phyloP scores from a whole-genome alignment of 352 stramenopile species.

The Pythium biforme region DNA sequence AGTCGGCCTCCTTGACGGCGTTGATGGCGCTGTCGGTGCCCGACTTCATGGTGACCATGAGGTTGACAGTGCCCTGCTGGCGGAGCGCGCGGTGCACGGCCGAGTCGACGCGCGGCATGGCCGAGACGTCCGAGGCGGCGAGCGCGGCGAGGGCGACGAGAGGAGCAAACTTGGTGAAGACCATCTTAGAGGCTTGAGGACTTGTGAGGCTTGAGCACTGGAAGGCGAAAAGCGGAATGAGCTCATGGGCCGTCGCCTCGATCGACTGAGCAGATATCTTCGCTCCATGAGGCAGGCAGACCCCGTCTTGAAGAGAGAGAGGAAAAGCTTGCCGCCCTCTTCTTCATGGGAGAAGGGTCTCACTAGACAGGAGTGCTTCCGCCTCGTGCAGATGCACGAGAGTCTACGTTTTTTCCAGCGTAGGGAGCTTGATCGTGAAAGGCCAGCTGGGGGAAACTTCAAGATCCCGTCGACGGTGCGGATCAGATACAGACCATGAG shows the following conservation, averaged over 20 bases:
- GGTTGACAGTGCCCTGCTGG: conserved; percentile 29
- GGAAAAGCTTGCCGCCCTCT: no score
- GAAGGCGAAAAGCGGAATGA: conserved; percentile 14
- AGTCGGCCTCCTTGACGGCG: conserved; percentile 21
- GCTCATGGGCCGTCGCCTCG: background rate
- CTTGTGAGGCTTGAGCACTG: background rate
- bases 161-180: conserved; percentile 21
- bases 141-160: conserved; percentile 21
- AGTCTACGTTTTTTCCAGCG: no score
- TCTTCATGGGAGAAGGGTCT: no score
- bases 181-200: conserved; percentile 8
- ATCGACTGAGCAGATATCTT: background rate
- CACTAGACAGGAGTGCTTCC: no score
- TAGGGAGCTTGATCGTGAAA: no score
- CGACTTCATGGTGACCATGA: conserved; percentile 35
- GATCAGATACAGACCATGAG: no score
- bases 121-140: conserved; percentile 10
- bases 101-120: conserved; percentile 23
- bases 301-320: no score
- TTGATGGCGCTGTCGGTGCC: conserved; percentile 11
- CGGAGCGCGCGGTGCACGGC: conserved; percentile 30
- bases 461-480: no score
- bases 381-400: no score
- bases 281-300: background rate
- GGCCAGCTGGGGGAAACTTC: no score